These are phyloP conservation scores for Articulospora tetracladia DNA, from an alignment of 495 filamentous ascomycete genomes.

Conservation along the genomic window DNA sequence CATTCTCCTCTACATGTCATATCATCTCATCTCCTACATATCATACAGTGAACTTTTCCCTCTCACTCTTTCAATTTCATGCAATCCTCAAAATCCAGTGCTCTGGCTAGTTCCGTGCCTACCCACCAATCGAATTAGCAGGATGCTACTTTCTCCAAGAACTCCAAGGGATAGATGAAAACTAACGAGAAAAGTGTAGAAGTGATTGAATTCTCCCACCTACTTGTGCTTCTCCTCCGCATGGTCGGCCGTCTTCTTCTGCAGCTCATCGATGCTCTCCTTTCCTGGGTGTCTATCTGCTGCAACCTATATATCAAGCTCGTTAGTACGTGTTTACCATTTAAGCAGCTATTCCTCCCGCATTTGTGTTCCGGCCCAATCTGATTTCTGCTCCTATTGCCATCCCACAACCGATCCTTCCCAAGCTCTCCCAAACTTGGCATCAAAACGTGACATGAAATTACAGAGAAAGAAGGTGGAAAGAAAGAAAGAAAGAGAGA, in stretches of 20 bases:
- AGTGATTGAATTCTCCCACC: background rate
- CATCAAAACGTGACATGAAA: background rate
- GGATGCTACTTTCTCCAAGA: too few relatives aligned
- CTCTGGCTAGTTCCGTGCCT: constrained; percentile 20
- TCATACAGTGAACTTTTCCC: background rate
- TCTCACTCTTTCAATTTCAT: background rate
- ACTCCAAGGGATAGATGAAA: too few relatives aligned
- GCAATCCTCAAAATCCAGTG: background rate
- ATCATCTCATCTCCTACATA: background rate
- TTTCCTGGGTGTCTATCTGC: constrained; percentile 14
- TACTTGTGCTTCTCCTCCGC: constrained; percentile 40
- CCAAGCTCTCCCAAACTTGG: too few relatives aligned
- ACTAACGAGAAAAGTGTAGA: background rate
- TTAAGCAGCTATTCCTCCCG: too few relatives aligned
- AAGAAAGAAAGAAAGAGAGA: background rate
- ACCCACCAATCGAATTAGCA: background rate
- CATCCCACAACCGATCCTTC: too few relatives aligned
- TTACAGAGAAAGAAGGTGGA: background rate
- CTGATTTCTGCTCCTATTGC: too few relatives aligned
- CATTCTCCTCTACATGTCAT: background rate
- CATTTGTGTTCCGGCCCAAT: too few relatives aligned
- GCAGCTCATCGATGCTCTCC: constrained; percentile 33
- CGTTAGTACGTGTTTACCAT: background rate
- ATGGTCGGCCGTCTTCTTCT: constrained; percentile 45
- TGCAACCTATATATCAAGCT: constrained; percentile 8